Conservation (phyloP, 2,329 filamentous ascomycete genomes). For the Alternaria gansuensis region DNA sequence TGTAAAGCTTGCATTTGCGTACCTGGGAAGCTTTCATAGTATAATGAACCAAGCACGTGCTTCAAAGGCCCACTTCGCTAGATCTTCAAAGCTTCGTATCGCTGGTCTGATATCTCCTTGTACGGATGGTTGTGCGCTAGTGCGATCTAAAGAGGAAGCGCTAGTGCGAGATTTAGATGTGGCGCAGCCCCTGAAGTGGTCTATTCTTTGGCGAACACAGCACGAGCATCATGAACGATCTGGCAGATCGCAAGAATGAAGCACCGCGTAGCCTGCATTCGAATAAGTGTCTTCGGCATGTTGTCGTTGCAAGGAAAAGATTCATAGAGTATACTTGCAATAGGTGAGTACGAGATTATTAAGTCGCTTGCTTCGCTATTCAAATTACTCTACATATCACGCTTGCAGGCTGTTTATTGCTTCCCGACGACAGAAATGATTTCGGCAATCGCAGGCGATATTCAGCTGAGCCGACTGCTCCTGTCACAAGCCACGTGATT, state of each 20-base stretch:
- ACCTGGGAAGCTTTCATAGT: constrained; percentile 1
- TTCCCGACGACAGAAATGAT: not conserved
- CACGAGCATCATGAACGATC: constrained; percentile 4
- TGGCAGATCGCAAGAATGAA: not conserved
- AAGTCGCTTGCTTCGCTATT: not conserved
- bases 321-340: too few species aligned
- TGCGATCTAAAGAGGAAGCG: constrained; percentile 4
- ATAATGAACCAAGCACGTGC: constrained; percentile 1
- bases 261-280: not conserved
- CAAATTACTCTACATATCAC: not conserved
- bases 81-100: constrained; percentile 2
- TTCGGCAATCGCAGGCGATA: not conserved
- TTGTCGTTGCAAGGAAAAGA: not conserved
- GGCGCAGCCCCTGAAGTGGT: constrained; percentile 22
- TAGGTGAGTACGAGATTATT: not conserved
- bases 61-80: not conserved
- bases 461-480: constrained; percentile 9
- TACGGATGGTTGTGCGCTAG: constrained; percentile 8
- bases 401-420: not conserved
- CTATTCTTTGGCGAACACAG: constrained; percentile 23
- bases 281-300: not conserved
- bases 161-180: constrained; percentile 12
- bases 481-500: constrained; percentile 20
- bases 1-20: not conserved
- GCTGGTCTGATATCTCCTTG: constrained; percentile 10